Conservation (phyloP, 1,139 yeast species). For the Schwanniomyces etchellsii region DNA sequence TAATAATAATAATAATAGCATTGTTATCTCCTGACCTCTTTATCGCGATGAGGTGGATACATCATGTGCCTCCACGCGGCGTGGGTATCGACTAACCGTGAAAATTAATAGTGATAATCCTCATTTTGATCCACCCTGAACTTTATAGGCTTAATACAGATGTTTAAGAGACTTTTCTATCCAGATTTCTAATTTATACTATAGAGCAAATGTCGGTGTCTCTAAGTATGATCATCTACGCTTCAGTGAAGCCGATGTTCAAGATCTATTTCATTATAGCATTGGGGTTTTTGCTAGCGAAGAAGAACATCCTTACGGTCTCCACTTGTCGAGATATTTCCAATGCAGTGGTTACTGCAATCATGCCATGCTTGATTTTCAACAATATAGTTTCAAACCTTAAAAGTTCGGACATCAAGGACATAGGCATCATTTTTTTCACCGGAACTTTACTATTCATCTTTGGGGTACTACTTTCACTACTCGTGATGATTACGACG, state of each 20-base stretch:
- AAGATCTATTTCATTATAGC: conserved; percentile 76
- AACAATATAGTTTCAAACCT: conserved; percentile 68
- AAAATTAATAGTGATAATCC: no score
- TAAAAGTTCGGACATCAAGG: conserved; percentile 65
- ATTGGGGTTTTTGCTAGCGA: conserved; percentile 65
- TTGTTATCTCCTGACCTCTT: no score
- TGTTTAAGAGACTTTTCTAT: no score
- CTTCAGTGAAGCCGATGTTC: conserved; percentile 81
- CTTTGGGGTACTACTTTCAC: conserved; percentile 32
- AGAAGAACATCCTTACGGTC: conserved; percentile 60
- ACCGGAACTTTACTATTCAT: conserved; percentile 42
- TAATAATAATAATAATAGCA: no score
- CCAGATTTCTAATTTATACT: no score
- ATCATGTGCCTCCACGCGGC: no score
- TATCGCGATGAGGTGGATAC: no score
- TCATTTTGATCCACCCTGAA: no score
- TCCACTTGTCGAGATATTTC: conserved; percentile 73
- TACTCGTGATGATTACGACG: conserved; percentile 26
- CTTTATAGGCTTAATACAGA: no score
- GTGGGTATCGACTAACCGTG: no score
- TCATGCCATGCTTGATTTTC: conserved; percentile 77
- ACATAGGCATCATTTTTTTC: conserved; percentile 67
- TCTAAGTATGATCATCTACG: conserved; percentile 68
- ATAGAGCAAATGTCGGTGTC: conserved; percentile 15
- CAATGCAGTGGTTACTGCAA: conserved; percentile 62